Conservation (phyloP, 2,329 filamentous ascomycete species). For the Ceratocystis eucalypticola region DNA sequence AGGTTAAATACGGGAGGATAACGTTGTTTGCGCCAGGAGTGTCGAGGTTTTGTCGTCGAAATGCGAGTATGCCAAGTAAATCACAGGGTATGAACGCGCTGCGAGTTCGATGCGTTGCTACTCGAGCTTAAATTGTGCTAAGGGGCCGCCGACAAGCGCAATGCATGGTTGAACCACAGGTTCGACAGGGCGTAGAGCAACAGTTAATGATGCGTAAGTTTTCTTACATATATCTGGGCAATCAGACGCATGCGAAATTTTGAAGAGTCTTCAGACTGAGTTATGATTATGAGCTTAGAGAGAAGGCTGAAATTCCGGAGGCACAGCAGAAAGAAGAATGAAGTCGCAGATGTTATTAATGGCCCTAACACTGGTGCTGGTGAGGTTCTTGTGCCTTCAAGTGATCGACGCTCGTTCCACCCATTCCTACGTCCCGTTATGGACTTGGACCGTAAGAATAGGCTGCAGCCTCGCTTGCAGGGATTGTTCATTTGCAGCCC, state of each 20-base stretch:
- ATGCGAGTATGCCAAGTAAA: background rate
- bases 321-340: background rate
- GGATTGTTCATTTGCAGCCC: conserved; percentile 4
- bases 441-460: background rate
- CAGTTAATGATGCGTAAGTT: background rate
- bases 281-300: background rate
- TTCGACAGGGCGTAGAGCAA: background rate
- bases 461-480: conserved; percentile 18
- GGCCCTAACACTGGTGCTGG: background rate
- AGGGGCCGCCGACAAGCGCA: conserved; percentile 4
- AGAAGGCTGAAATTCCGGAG: conserved; percentile 1
- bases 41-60: conserved; percentile 1
- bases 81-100: background rate
- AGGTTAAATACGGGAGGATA: background rate
- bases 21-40: background rate
- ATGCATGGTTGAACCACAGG: conserved; percentile 8
- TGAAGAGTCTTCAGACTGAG: background rate
- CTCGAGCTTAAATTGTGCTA: conserved; percentile 7
- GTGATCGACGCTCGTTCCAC: conserved; percentile 7
- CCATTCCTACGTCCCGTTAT: conserved; percentile 3
- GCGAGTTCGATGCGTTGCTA: conserved; percentile 5
- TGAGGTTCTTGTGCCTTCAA: background rate
- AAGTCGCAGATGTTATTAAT: background rate
- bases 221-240: background rate
- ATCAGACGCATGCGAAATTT: background rate